Evolutionary conservation across 257 asterid genomes (phyloP).

Genomic region (Solanum peruvianum): DNA sequence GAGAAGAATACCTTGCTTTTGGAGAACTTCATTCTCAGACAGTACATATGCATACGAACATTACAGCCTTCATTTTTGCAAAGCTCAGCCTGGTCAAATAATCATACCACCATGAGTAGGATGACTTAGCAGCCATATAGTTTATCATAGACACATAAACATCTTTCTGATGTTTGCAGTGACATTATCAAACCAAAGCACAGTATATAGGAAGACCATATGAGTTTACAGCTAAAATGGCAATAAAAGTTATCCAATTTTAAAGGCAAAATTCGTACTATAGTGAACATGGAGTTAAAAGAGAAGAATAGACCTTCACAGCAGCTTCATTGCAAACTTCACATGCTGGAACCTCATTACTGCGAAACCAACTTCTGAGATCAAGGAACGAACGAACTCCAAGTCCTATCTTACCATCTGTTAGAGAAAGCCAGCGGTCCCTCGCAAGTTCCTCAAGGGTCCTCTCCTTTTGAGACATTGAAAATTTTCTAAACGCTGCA

Average conservation of each 20-base stretch:
- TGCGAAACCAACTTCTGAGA: conserved; percentile 83
- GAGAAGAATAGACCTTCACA: conserved; percentile 45
- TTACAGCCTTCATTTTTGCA: conserved; percentile 68
- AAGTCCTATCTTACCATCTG: conserved; percentile 59
- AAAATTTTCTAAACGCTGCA: conserved; percentile 59
- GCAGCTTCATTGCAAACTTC: conserved; percentile 95
- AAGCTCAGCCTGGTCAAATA: conserved; percentile 42
- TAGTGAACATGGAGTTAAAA: not conserved
- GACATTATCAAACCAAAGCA: not conserved
- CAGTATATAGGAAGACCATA: not conserved
- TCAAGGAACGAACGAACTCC: conserved; percentile 89
- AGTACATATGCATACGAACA: conserved; percentile 56
- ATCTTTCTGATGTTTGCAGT: not conserved
- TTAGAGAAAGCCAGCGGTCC: conserved; percentile 75
- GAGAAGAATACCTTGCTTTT: conserved; percentile 38
- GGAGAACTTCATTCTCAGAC: conserved; percentile 61
- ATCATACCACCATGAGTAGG: not conserved
- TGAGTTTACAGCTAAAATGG: not conserved
- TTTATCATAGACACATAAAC: not conserved
- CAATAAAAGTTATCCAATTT: not conserved
- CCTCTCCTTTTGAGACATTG: conserved; percentile 74
- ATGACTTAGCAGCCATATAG: not conserved
- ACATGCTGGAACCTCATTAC: conserved; percentile 70
- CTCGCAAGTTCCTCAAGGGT: conserved; percentile 54
- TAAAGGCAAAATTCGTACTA: not conserved